These are phyloP conservation scores for Xylaria hypoxylon DNA, from an alignment of 2,329 filamentous ascomycete species.

Conservation along the genomic window DNA sequence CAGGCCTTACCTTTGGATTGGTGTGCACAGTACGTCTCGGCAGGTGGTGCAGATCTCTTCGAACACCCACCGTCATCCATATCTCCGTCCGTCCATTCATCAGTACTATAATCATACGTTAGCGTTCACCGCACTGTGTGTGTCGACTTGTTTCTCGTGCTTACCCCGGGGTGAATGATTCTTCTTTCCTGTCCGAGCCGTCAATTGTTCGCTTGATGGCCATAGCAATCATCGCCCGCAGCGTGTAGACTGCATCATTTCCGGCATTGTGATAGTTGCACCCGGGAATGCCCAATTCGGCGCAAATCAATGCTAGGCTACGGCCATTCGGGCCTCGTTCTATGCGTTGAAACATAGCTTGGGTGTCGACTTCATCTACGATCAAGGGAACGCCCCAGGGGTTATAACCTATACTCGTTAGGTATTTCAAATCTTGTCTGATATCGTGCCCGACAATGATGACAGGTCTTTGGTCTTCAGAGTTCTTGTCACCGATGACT, in stretches of 20 bases:
- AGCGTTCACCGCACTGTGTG: slow-evolving; percentile 27
- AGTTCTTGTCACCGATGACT: slow-evolving; percentile 51
- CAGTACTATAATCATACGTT: slow-evolving; percentile 33
- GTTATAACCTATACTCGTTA: slow-evolving; percentile 73
- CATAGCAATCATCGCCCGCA: slow-evolving; percentile 78
- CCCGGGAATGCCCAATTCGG: slow-evolving; percentile 70
- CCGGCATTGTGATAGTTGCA: slow-evolving; percentile 85
- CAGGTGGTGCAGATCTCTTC: slow-evolving; percentile 38
- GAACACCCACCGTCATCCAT: slow-evolving; percentile 48
- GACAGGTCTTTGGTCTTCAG: slow-evolving; percentile 58
- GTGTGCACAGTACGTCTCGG: background rate
- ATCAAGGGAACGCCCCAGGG: slow-evolving; percentile 65
- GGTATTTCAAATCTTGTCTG: slow-evolving; percentile 73
- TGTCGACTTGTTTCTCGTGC: background rate
- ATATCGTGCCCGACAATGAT: slow-evolving; percentile 85
- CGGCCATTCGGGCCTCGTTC: slow-evolving; percentile 64
- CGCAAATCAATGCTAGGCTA: slow-evolving; percentile 71
- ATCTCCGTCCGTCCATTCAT: slow-evolving; percentile 52
- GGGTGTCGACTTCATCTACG: slow-evolving; percentile 78
- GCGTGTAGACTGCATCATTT: slow-evolving; percentile 85
- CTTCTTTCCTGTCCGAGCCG: slow-evolving; percentile 23
- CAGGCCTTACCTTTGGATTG: slow-evolving; percentile 5
- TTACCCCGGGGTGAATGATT: slow-evolving; percentile 26
- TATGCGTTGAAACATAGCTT: slow-evolving; percentile 74
- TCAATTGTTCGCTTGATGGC: slow-evolving; percentile 54